Conservation (phyloP, 768 basidiomycete species). For the Pleurotus djamor region DNA sequence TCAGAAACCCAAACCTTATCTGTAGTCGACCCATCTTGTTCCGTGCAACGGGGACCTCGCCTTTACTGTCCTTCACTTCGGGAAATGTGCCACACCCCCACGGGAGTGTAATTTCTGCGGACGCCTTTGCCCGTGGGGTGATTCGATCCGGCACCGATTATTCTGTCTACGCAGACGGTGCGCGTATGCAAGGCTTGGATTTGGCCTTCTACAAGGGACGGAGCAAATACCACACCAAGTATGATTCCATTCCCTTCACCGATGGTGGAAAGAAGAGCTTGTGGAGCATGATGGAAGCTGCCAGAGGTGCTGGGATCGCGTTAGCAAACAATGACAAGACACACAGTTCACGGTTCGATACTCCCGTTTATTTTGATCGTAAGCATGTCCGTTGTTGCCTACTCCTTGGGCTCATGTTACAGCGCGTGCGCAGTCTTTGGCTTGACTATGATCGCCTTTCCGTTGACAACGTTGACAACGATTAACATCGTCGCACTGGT, state of each 20-base stretch:
- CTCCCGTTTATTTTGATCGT: constrained; percentile 74
- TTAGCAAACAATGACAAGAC: constrained; percentile 45
- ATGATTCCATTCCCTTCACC: constrained; percentile 63
- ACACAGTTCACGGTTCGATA: constrained; percentile 14
- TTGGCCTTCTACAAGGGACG: constrained; percentile 77
- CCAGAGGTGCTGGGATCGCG: constrained; percentile 49
- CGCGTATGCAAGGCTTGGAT: constrained; percentile 68
- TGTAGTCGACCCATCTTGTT: constrained; percentile 75
- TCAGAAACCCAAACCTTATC: background rate
- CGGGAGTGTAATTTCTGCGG: constrained; percentile 65
- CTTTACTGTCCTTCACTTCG: constrained; percentile 49
- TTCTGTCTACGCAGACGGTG: constrained; percentile 52
- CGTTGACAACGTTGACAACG: constrained; percentile 46
- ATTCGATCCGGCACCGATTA: constrained; percentile 76
- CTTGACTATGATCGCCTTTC: constrained; percentile 49
- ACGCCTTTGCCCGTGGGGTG: constrained; percentile 63
- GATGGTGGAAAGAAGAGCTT: constrained; percentile 48
- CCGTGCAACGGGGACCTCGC: constrained; percentile 60
- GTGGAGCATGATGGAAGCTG: constrained; percentile 79
- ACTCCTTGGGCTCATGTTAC: background rate
- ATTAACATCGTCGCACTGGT: constrained; percentile 59
- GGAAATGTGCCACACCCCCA: constrained; percentile 62
- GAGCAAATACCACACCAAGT: constrained; percentile 74
- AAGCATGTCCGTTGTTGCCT: constrained; percentile 19
- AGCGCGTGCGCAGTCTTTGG: constrained; percentile 51